Base-by-base conservation (phyloP, 2,329 filamentous ascomycete species). In the Aspergillus aculeatinus region DNA sequence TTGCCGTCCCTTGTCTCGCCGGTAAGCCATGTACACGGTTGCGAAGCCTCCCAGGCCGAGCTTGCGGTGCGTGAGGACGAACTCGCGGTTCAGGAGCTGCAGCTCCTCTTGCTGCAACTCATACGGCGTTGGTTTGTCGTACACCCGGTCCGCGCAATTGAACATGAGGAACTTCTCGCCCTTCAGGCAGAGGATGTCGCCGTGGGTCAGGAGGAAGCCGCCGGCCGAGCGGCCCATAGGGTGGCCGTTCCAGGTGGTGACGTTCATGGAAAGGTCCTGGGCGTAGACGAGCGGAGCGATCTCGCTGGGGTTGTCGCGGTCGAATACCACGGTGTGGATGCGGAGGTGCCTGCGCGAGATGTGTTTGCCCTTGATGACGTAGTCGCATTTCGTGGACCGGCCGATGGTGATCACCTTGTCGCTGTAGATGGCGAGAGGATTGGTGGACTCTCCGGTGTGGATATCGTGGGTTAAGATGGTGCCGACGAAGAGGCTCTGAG, bases 1-100 rank as follows among this genome's bases (percentile, higher is more conserved):
- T 55, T 81, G 79, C 51, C 67, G 67, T 2, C 70, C 69, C 11
- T 61, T 67, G 3, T 57, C 53, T 29, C 65, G 66, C 23, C 76
- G 70, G 39, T 76, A 68, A 2, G 79, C 78, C 77, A 81, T 77
- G 55, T 75, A 70, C 12, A 81, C 79, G 52, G 70, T 64, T 12
- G 78, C 79, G 66, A 73, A 79, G 5, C 75, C 73, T 19, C 79
- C 79, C 14, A 73, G 71, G 5, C 79, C 79, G 27, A 81, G 63
- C 42, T 75, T 68, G 42, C 77, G 73, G 47, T 70, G 66, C 12
- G 77, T 79, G 51, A 81, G 65, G 10, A 64, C 51, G 60, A 77
- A 80, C 9, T 70, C 60, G 7, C 70, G 29, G 48, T 67, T 54
- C 51, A 80, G 75, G 6, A 53, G 48, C 77, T 79, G 48, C 67